phyloP scores from a whole-genome alignment of 2,329 filamentous ascomycete species.

The Fusarium euwallaceae region DNA sequence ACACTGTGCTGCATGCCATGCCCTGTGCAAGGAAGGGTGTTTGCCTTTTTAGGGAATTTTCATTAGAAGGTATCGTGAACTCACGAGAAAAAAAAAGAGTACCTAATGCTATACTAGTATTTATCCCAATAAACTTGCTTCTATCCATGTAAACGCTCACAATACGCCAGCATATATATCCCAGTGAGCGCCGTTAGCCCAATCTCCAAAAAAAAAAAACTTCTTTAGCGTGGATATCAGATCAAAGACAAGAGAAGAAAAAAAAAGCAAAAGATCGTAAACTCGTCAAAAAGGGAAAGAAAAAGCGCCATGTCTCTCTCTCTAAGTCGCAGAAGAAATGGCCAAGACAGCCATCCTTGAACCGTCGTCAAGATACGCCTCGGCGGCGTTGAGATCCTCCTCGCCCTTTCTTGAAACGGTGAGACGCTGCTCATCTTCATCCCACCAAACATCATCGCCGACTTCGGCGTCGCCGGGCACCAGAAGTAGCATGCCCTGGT shows the following conservation, averaged over 20 bases:
- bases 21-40: neutral
- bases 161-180: slow-evolving; percentile 32
- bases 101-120: neutral
- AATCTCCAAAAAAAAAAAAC: slow-evolving; percentile 23
- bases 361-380: slow-evolving; percentile 40
- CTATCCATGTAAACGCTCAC: slow-evolving; percentile 28
- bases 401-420: slow-evolving; percentile 37
- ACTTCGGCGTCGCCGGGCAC: slow-evolving; percentile 46
- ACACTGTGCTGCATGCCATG: slow-evolving; percentile 5
- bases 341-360: slow-evolving; percentile 40
- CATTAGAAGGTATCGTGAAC: neutral
- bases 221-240: slow-evolving; percentile 30
- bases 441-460: slow-evolving; percentile 47
- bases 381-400: slow-evolving; percentile 30
- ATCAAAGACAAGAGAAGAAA: slow-evolving; percentile 15
- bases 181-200: slow-evolving; percentile 25
- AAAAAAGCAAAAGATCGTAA: slow-evolving; percentile 8
- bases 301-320: slow-evolving; percentile 28
- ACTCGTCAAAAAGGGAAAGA: slow-evolving; percentile 6
- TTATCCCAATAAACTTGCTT: neutral
- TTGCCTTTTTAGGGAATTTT: neutral
- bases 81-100: neutral
- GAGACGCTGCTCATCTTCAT: slow-evolving; percentile 37
- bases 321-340: slow-evolving; percentile 42
- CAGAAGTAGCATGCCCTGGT: slow-evolving; percentile 44